phyloP scores from a whole-genome alignment of 2,329 filamentous ascomycete genomes.

The Knufia petricola region DNA sequence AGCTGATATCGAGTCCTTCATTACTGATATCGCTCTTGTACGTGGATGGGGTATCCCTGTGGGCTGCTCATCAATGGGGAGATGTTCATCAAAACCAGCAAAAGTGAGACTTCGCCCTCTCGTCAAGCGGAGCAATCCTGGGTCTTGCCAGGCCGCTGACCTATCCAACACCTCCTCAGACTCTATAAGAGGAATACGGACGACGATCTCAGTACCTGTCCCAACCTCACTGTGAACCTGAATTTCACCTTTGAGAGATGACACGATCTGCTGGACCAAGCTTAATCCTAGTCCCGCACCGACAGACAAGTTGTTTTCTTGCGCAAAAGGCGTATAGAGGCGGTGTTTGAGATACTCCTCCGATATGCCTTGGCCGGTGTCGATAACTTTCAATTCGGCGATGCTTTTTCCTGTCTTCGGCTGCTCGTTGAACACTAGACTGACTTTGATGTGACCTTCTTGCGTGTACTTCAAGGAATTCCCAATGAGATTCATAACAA shows the following conservation, averaged over 20 bases:
- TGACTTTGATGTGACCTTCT: slow-evolving; percentile 41
- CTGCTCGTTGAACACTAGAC: slow-evolving; percentile 28
- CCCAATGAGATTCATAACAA: slow-evolving; percentile 54
- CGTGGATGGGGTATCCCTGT: not conserved
- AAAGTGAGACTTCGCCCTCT: not conserved
- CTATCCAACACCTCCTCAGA: not conserved
- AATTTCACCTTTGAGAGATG: slow-evolving; percentile 50
- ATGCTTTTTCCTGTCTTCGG: slow-evolving; percentile 26
- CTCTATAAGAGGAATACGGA: slow-evolving; percentile 35
- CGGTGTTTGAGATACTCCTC: slow-evolving; percentile 51
- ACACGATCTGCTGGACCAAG: slow-evolving; percentile 53
- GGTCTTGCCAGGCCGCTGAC: not conserved
- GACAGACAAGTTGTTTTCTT: slow-evolving; percentile 50
- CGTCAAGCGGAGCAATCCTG: not conserved
- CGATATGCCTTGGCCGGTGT: slow-evolving; percentile 58
- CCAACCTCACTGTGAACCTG: slow-evolving; percentile 45
- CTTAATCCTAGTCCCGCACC: slow-evolving; percentile 49
- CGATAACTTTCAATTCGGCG: slow-evolving; percentile 41
- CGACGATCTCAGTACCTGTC: slow-evolving; percentile 47
- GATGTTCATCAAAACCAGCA: not conserved
- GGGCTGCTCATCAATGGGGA: not conserved
- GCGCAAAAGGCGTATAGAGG: slow-evolving; percentile 48
- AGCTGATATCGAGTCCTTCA: not conserved
- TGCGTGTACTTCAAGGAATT: slow-evolving; percentile 56
- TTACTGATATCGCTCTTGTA: not conserved